Evolutionary conservation across 345 rosid genomes (phyloP).

Genomic region (Excoecaria agallocha): DNA sequence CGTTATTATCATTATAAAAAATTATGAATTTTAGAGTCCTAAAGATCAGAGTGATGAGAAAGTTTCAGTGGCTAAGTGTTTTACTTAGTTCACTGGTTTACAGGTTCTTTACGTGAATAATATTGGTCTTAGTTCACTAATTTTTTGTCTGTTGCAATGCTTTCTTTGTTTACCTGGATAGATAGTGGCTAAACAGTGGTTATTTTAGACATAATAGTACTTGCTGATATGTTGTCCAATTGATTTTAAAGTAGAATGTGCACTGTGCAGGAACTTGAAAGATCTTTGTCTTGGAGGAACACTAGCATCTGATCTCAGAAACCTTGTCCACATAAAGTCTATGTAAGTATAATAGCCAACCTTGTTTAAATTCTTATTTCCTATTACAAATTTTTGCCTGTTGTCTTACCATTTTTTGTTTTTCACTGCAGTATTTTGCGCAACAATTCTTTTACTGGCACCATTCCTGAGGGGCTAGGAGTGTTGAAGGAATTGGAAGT

Average conservation of each 20-base stretch:
- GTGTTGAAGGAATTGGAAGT: constrained; percentile 63
- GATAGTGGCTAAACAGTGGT: too few species aligned
- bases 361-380: neutral
- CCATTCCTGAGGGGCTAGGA: constrained; percentile 66
- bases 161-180: too few species aligned
- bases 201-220: neutral
- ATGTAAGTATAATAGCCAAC: constrained; percentile 46
- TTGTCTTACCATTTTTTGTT: neutral
- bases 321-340: constrained; percentile 54
- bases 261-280: constrained; percentile 49
- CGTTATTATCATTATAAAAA: neutral
- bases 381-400: neutral
- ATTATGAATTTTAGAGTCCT: neutral
- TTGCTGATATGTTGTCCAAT: constrained; percentile 6
- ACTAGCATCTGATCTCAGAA: constrained; percentile 68
- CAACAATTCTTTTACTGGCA: constrained; percentile 76
- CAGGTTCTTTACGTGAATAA: too few species aligned
- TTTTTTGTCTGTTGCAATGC: too few species aligned
- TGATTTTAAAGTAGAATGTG: constrained; percentile 11
- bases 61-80: neutral
- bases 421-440: constrained; percentile 52
- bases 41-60: neutral
- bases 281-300: constrained; percentile 77
- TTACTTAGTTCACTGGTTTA: too few species aligned
- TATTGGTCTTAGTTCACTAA: too few species aligned